Evolutionary conservation across 1,284 basidiomycete genomes (phyloP).

Genomic region (Cryptococcus sp.): DNA sequence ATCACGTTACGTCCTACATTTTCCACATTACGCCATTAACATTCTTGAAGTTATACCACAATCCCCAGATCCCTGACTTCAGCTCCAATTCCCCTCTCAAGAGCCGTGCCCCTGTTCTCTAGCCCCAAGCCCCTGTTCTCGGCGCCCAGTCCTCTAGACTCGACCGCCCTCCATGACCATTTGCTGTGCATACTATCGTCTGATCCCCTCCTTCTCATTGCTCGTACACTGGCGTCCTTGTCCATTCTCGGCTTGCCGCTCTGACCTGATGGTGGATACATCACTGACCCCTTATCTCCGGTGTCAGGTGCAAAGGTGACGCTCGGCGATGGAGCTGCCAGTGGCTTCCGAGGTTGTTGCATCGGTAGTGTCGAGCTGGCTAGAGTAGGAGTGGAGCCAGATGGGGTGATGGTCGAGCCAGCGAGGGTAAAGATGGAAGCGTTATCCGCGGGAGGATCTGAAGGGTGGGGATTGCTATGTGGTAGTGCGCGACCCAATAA

Average conservation of each 20-base stretch:
- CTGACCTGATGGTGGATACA: background rate
- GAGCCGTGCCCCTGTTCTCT: too few relatives aligned
- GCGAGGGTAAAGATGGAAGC: constrained; percentile 88
- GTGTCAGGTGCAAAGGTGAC: constrained; percentile 21
- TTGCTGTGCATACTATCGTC: constrained; percentile 39
- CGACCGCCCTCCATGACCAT: constrained; percentile 28
- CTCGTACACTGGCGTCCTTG: constrained; percentile 29
- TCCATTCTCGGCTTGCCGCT: background rate
- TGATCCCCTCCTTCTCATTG: constrained; percentile 27
- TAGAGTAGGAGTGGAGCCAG: too few relatives aligned
- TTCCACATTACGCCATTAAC: too few relatives aligned
- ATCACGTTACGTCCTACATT: too few relatives aligned
- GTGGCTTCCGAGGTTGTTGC: background rate
- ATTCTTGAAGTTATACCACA: too few relatives aligned
- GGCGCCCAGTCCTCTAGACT: background rate
- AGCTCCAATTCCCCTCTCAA: too few relatives aligned
- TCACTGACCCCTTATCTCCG: background rate
- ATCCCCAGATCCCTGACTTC: too few relatives aligned
- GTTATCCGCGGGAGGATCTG: constrained; percentile 82
- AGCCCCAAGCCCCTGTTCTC: too few relatives aligned
- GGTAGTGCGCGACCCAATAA: constrained; percentile 57
- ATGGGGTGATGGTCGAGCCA: constrained; percentile 75
- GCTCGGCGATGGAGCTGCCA: constrained; percentile 12
- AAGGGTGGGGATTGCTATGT: constrained; percentile 87
- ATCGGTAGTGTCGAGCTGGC: constrained; percentile 49